Conservation (phyloP, 192 early-diverging fungal species). For the Spizellomyces sp. region DNA sequence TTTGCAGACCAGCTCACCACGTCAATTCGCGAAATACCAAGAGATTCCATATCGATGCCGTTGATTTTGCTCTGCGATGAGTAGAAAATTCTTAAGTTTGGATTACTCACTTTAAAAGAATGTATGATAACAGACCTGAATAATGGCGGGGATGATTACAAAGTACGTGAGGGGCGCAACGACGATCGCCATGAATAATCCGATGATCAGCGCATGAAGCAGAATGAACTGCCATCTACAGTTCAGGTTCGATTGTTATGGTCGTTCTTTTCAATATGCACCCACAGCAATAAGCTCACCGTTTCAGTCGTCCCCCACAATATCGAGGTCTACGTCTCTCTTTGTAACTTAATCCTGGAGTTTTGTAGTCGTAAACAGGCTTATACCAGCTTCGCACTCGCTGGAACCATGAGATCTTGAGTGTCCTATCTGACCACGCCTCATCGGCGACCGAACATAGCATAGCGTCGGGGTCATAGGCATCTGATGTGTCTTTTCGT, state of each 20-base stretch:
- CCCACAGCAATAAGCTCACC: not conserved
- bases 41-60: not conserved
- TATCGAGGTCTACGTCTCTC: constrained; percentile 32
- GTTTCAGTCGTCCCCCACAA: constrained; percentile 26
- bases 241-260: too few relatives aligned
- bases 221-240: constrained; percentile 34
- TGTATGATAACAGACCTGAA: constrained; percentile 10
- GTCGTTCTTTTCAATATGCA: too few relatives aligned
- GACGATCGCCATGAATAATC: constrained; percentile 22
- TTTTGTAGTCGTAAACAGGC: constrained; percentile 39
- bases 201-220: constrained; percentile 20
- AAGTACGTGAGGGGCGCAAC: constrained; percentile 36
- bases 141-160: constrained; percentile 38
- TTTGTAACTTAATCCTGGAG: constrained; percentile 22
- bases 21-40: not conserved
- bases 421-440: too few relatives aligned
- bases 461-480: too few relatives aligned
- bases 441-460: too few relatives aligned
- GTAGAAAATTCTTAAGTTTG: too few relatives aligned
- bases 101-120: too few relatives aligned
- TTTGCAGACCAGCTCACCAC: not conserved
- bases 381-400: not conserved
- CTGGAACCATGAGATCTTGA: too few relatives aligned
- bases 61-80: not conserved
- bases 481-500: too few relatives aligned